Base-by-base conservation (phyloP, 345 rosid genomes). In the Anacardium occidentale region DNA sequence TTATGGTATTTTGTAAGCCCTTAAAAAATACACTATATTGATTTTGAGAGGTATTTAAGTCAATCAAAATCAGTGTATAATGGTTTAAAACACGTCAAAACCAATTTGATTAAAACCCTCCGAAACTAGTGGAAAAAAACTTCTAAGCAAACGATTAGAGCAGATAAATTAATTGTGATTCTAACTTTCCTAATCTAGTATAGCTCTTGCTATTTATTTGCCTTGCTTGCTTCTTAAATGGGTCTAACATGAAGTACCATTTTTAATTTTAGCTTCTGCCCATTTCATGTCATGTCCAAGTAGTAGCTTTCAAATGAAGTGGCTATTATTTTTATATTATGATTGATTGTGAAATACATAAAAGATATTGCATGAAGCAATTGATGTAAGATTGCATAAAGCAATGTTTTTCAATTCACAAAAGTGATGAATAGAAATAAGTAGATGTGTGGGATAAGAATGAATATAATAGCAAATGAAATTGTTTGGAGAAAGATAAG, bases 291-390 rank as follows among this genome's bases (percentile, higher is more conserved):
- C 68, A 66, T 32, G 20, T 51, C 59, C 50, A 66, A 74, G 63
- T 64, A 75, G 75, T 75, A 72, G 74, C 73, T 79, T 79, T 76
- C 78, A 79, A 34, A 70, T 71, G 70, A 62, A 21, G 52, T 54
- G 10, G 48, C 37, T 2, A 60, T 59, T 2, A 60, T 59, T 32
- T 55, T 53, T 3, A 24, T 42, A 22, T 22, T 22, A n/a, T 44
- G 64, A 57, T 57, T 69, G 54, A 47, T 47, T 47, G 51, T 10
- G 51, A 47, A 15, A 47, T 0, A 15, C 14, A 25, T 42, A 56
- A 15, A 68, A 34, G 32, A 40, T 32, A 42, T 42, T 9, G 73
- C 73, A 42, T 17, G 64, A 24, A 25, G 40, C 44, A 58, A 57
- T 5, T 75, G 26, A 34, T 66, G n/a, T 61, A 66, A 60, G 37